Evolutionary conservation across 2,329 filamentous ascomycete species (phyloP).

Genomic region (Penicillium sp.): DNA sequence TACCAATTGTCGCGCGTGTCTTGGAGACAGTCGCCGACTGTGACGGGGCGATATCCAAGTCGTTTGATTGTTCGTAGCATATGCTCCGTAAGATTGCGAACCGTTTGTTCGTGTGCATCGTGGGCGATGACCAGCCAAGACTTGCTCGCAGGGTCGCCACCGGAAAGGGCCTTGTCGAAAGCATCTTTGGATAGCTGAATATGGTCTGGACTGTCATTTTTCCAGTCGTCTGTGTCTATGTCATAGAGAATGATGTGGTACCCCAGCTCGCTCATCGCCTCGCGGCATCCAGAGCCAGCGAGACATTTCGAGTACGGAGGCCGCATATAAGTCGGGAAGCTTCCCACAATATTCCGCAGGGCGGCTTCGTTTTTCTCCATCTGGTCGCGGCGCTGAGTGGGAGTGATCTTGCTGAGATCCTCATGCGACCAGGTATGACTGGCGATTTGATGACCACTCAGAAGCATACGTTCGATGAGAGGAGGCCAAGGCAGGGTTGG

Average conservation of each 20-base stretch:
- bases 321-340: slow-evolving; percentile 54
- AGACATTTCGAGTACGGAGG: slow-evolving; percentile 49
- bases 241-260: slow-evolving; percentile 51
- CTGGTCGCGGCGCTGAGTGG: slow-evolving; percentile 39
- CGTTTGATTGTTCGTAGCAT: slow-evolving; percentile 35
- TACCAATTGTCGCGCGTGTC: slow-evolving; percentile 43
- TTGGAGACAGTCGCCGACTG: slow-evolving; percentile 44
- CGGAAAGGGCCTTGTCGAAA: slow-evolving; percentile 35
- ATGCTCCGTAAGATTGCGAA: slow-evolving; percentile 42
- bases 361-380: slow-evolving; percentile 50
- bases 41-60: slow-evolving; percentile 39
- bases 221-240: slow-evolving; percentile 50
- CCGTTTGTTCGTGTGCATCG: slow-evolving; percentile 44
- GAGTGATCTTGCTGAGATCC: slow-evolving; percentile 43
- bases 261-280: slow-evolving; percentile 45
- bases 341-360: slow-evolving; percentile 48
- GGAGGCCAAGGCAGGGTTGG: slow-evolving; percentile 38
- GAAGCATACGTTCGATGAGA: slow-evolving; percentile 43
- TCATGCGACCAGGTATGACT: slow-evolving; percentile 55
- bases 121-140: slow-evolving; percentile 44
- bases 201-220: slow-evolving; percentile 35
- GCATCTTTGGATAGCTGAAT: slow-evolving; percentile 43
- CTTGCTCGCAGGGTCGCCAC: slow-evolving; percentile 25
- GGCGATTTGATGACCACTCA: slow-evolving; percentile 50
- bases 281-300: slow-evolving; percentile 37